phyloP scores from a whole-genome alignment of 345 rosid genomes.

The Lagerstroemia speciosa region DNA sequence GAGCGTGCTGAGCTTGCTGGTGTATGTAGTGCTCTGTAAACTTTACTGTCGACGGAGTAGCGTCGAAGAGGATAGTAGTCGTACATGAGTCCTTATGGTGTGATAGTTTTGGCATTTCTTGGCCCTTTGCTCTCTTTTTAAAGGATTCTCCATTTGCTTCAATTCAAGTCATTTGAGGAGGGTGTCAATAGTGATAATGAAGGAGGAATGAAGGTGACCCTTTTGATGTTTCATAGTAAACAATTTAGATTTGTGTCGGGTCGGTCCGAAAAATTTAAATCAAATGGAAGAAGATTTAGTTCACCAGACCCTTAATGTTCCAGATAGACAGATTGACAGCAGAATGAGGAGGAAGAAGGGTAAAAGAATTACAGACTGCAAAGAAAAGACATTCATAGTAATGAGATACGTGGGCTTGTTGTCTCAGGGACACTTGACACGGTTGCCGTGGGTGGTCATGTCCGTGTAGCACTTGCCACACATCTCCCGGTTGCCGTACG shows the following conservation, averaged over 20 bases:
- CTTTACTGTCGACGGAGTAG: conserved; percentile 24
- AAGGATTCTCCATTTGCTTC: neutral
- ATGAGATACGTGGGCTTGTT: too few species aligned
- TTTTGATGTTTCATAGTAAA: neutral
- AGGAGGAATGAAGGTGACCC: too few species aligned
- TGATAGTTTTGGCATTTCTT: neutral
- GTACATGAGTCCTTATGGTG: neutral
- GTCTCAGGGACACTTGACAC: conserved; percentile 66
- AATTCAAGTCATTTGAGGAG: neutral
- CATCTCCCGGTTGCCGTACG: conserved; percentile 68
- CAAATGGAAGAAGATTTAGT: too few species aligned
- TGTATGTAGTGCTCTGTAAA: conserved; percentile 53
- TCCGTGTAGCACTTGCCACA: conserved; percentile 85
- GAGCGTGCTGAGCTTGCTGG: conserved; percentile 46
- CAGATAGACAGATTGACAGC: too few species aligned
- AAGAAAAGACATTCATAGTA: too few species aligned
- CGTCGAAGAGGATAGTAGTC: conserved; percentile 18
- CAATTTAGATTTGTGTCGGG: too few species aligned
- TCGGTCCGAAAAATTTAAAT: too few species aligned
- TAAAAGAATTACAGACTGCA: too few species aligned
- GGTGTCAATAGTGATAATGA: neutral
- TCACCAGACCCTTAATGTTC: too few species aligned
- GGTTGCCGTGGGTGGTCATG: conserved; percentile 64
- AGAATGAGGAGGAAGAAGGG: too few species aligned
- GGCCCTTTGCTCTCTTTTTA: neutral